Percentiles rank a stretch among this genome's conserved stretches.
Evolutionary conservation across 306 rosid genomes (phyloP).

Genomic region (Carpinus fangiana): DNA sequence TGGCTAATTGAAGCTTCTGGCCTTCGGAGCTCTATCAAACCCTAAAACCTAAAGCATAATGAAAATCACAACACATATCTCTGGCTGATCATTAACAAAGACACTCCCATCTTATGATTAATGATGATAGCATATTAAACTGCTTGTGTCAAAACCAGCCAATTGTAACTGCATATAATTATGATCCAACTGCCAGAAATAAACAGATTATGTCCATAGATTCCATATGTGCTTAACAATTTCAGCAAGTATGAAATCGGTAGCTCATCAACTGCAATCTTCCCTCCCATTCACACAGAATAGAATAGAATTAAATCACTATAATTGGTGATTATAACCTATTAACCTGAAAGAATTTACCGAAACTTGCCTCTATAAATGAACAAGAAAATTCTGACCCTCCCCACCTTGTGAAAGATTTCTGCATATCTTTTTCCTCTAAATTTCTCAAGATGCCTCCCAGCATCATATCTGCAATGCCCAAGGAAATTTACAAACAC

Average conservation of each 20-base stretch:
- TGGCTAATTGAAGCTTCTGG: too few relatives aligned
- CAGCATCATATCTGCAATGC: conserved; percentile 19
- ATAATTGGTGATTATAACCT: neutral
- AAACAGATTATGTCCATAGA: neutral
- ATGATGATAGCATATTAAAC: too few relatives aligned
- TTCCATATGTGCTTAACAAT: neutral
- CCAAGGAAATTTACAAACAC: conserved; percentile 2
- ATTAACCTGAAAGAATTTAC: conserved; percentile 21
- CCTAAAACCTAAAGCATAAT: neutral
- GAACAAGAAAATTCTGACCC: conserved; percentile 6
- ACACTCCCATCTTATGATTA: neutral
- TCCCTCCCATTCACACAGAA: neutral
- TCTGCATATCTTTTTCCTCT: neutral
- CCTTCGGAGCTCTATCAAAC: too few relatives aligned
- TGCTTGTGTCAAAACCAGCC: neutral
- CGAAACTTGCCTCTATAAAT: conserved; percentile 15
- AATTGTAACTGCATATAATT: neutral
- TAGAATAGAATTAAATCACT: neutral
- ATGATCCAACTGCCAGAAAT: neutral
- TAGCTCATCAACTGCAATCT: neutral
- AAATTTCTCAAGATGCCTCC: neutral
- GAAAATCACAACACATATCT: neutral
- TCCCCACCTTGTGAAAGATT: neutral
- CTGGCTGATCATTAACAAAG: neutral
- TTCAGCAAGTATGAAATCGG: neutral